Conservation (phyloP, 768 basidiomycete species). For the Mycena floridula region DNA sequence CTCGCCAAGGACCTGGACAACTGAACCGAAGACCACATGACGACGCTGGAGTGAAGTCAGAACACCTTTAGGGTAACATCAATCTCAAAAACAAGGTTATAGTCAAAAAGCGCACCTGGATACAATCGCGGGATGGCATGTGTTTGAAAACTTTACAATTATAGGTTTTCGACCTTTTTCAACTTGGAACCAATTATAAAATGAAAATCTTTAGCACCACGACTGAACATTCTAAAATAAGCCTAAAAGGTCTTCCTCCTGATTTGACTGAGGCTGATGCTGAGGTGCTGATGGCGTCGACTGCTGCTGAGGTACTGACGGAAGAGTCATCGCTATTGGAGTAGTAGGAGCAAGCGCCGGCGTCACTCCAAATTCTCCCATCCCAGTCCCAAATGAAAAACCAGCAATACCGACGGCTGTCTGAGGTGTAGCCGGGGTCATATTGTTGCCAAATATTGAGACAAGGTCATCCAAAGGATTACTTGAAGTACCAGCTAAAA, state of each 20-base stretch:
- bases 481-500: constrained; percentile 72
- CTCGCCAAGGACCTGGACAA: too few relatives aligned
- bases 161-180: too few relatives aligned
- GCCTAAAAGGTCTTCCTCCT: constrained; percentile 48
- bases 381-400: constrained; percentile 16
- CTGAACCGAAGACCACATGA: too few relatives aligned
- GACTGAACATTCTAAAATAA: constrained; percentile 44
- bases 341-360: constrained; percentile 25
- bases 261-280: too few relatives aligned
- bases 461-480: constrained; percentile 93
- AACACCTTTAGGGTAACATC: too few relatives aligned
- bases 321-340: constrained; percentile 14
- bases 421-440: constrained; percentile 14
- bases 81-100: too few relatives aligned
- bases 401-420: constrained; percentile 10
- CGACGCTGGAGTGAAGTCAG: too few relatives aligned
- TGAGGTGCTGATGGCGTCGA: constrained; percentile 18
- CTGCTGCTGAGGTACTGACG: constrained; percentile 14
- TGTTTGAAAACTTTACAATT: too few relatives aligned
- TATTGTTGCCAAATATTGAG: constrained; percentile 65
- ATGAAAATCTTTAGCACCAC: too few relatives aligned
- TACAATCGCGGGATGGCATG: too few relatives aligned
- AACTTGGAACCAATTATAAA: too few relatives aligned
- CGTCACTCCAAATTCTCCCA: constrained; percentile 14
- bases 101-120: too few relatives aligned